These are phyloP conservation scores for Linnemannia schmuckeri DNA, from an alignment of 192 early-diverging fungal species.

Conservation along the genomic window DNA sequence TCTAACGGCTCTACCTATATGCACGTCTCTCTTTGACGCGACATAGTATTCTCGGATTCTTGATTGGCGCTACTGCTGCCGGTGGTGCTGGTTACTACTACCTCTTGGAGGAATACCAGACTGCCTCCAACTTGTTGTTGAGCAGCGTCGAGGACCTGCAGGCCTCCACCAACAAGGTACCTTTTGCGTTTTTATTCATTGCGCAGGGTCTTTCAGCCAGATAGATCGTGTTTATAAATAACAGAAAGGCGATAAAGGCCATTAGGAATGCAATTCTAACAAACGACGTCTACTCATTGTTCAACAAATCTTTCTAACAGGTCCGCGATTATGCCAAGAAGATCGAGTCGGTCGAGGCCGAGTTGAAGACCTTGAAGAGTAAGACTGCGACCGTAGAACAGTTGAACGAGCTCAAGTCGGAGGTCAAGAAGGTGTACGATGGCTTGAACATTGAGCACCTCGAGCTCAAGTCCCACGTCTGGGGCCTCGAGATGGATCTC, in stretches of 20 bases:
- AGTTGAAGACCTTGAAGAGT: constrained; percentile 67
- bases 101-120: constrained; percentile 89
- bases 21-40: not conserved
- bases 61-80: constrained; percentile 80
- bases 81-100: constrained; percentile 85
- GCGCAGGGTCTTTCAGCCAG: too few relatives aligned
- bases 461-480: constrained; percentile 87
- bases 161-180: constrained; percentile 80
- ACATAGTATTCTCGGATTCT: constrained; percentile 80
- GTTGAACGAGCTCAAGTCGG: constrained; percentile 60
- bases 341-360: constrained; percentile 81
- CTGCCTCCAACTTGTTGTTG: constrained; percentile 76
- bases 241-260: too few relatives aligned
- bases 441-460: constrained; percentile 83
- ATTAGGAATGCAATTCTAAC: too few relatives aligned
- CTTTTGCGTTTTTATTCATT: not conserved
- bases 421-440: constrained; percentile 75
- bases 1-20: constrained; percentile 7
- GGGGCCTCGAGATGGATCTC: constrained; percentile 72
- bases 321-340: constrained; percentile 80
- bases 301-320: constrained; percentile 40
- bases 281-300: not conserved
- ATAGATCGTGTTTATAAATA: too few relatives aligned
- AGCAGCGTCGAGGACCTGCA: constrained; percentile 85
- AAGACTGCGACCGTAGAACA: constrained; percentile 73